phyloP scores from a whole-genome alignment of 2,329 filamentous ascomycete genomes.

The Penicillium sp. region DNA sequence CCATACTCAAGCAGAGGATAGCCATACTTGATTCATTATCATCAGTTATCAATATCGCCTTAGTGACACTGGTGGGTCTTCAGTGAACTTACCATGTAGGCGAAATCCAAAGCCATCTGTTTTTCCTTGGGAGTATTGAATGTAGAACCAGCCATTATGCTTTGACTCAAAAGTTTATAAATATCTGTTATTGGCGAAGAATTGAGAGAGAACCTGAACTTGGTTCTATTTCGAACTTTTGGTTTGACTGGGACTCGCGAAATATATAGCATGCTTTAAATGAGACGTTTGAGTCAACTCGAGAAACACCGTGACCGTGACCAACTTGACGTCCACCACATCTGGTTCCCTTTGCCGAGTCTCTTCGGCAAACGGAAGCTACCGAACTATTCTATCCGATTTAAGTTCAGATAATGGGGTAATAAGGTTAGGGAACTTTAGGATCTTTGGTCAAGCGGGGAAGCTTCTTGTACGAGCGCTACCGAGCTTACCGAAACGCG shows the following conservation, averaged over 20 bases:
- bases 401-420: not conserved
- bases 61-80: too few relatives aligned
- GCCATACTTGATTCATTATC: not conserved
- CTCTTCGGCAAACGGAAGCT: not conserved
- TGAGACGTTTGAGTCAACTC: not conserved
- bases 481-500: not conserved
- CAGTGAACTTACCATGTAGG: not conserved
- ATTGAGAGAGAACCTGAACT: too few relatives aligned
- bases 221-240: too few relatives aligned
- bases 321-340: not conserved
- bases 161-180: not conserved
- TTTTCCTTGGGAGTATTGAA: constrained; percentile 25
- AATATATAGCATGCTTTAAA: not conserved
- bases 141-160: constrained; percentile 40
- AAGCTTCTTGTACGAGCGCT: not conserved
- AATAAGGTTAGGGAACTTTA: not conserved
- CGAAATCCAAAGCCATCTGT: not conserved
- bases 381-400: not conserved
- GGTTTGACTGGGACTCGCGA: not conserved
- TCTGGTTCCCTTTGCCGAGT: not conserved
- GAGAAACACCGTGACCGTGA: not conserved
- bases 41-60: not conserved
- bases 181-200: too few relatives aligned
- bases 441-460: not conserved
- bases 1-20: not conserved